These are phyloP conservation scores for Pseudovirgaria hyperparasitica DNA, from an alignment of 2,329 filamentous ascomycete species.

Conservation along the genomic window DNA sequence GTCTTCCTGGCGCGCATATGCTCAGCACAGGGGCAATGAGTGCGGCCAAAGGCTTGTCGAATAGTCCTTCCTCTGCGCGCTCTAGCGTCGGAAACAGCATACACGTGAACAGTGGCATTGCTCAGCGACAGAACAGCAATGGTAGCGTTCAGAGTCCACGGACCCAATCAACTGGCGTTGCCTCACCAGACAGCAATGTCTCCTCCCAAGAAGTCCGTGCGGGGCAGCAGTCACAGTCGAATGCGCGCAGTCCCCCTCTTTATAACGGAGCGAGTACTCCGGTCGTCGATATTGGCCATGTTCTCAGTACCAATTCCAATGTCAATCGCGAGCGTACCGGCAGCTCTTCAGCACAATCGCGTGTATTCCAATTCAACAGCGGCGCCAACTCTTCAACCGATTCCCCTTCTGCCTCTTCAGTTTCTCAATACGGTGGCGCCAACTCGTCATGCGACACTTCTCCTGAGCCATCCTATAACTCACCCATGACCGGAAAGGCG, in stretches of 20 bases:
- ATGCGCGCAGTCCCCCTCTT: conserved; percentile 43
- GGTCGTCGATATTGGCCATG: conserved; percentile 11
- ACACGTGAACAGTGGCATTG: no score
- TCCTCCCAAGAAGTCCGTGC: conserved; percentile 23
- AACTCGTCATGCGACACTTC: conserved; percentile 60
- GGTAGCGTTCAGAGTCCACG: conserved; percentile 24
- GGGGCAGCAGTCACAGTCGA: conserved; percentile 27
- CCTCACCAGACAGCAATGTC: conserved; percentile 14
- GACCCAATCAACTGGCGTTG: conserved; percentile 13
- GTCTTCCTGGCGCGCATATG: conserved; percentile 45
- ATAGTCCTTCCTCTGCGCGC: conserved; percentile 11
- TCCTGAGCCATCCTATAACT: conserved; percentile 62
- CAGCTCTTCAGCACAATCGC: conserved; percentile 29
- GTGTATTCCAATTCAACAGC: conserved; percentile 39
- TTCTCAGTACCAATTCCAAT: conserved; percentile 5
- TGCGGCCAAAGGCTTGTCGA: conserved; percentile 13
- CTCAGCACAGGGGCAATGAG: conserved; percentile 34
- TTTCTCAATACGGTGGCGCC: conserved; percentile 34
- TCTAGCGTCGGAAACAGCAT: no score
- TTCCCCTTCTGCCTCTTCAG: conserved; percentile 39
- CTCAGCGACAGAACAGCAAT: conserved; percentile 19
- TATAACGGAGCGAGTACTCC: conserved; percentile 33
- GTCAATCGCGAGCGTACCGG: conserved; percentile 23
- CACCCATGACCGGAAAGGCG: conserved; percentile 59
- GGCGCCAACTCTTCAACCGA: conserved; percentile 29